Base-by-base conservation (phyloP, 225 moss, liverwort and hornwort genomes). In the Neckera pumila region DNA sequence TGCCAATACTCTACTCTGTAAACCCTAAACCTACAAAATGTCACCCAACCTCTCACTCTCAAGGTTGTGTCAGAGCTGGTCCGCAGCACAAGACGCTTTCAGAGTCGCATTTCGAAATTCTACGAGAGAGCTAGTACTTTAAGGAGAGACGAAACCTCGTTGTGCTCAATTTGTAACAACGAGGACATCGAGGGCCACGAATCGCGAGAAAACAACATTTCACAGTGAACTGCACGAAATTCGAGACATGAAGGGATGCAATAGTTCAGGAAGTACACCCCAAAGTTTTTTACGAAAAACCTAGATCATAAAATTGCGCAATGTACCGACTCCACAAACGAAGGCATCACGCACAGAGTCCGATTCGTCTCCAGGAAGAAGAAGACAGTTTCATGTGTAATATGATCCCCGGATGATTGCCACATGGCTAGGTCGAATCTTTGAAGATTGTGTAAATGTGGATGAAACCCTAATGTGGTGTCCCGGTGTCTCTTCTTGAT, bases 401-500 rank as follows among this genome's bases (percentile, higher is more conserved):
- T 80, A 61, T 62, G 62, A 79, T 89, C 69, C 34, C 84, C 78
- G 60, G 31, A 42, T 81, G 61, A 60, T 88, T 47, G 79, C 85
- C 89, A 89, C 80, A 89, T 89, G 84, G 49, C 42, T 75, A 31
- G 40, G 16, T 74, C 38, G 38, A 82, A 63, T 62, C 81, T 53
- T 62, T 26, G 26, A n/a, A 73, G 73, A 18, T n/a, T 27, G 36
- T 77, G 28, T 54, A 56, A 28, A 31, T 58, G 28, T 45, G 67
- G 57, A 77, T 89, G 84, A 84, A 89, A 63, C 71, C 89, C 85
- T 89, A 88, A 88, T 73, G 79, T 58, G 30, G 60, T 75, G 77
- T 70, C 20, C 27, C 20, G 14, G 66, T 54, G 42, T 74, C 73
- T 74, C 92, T 79, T 86, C 61, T 14, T 12, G 40, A 57, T 84